Base-by-base conservation (phyloP, 495 filamentous ascomycete genomes). In the Hypoxylon trugodes region DNA sequence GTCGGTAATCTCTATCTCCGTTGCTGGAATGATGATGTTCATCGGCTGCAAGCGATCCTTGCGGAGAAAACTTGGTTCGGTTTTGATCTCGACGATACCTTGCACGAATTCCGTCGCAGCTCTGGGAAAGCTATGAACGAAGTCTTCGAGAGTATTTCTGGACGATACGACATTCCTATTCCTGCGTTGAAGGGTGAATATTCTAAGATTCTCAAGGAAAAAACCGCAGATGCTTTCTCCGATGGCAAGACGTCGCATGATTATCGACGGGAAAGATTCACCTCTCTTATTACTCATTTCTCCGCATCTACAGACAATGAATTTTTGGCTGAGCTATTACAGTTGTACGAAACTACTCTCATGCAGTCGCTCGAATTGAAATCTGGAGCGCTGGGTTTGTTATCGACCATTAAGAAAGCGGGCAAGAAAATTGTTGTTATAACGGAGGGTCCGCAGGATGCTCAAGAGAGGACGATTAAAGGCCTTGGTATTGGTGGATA, bases 11-110 rank as follows among this genome's bases (percentile, higher is more conserved):
- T 21, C 9, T 33, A 47, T 19, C 35, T 46, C 13, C 1, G 21
- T 6, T 40, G 28, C 30, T 52, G 52, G 52, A 2, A 30, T 18
- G 35, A 45, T 5, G 36, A 38, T 16, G 24, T 47, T 12, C 2
- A 2, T 0, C 45, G 38, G 19, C 61, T 65, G 2, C 8, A 13
- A 1, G 47, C 37, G 0, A 16, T 19, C 1, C 16, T 49, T 33
- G 5, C 26, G 15, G 53, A 51, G 49, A 77, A 74, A 62, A 47
- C 16, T 10, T 77, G 75, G 71, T 73, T 77, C 33, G 75, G 74
- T 5, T 78, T 80, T 41, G 77, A 77, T 33, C 71, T 80, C 7
- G 77, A 80, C 53, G 73, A 77, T 54, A 77, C 77, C 0, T 61
- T 80, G n/a, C 77, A 80, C 47, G 71, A 77, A 30, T 78, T 79